These are phyloP conservation scores for Paecilomyces fulvus DNA, from an alignment of 2,329 filamentous ascomycete species.

Conservation along the genomic window DNA sequence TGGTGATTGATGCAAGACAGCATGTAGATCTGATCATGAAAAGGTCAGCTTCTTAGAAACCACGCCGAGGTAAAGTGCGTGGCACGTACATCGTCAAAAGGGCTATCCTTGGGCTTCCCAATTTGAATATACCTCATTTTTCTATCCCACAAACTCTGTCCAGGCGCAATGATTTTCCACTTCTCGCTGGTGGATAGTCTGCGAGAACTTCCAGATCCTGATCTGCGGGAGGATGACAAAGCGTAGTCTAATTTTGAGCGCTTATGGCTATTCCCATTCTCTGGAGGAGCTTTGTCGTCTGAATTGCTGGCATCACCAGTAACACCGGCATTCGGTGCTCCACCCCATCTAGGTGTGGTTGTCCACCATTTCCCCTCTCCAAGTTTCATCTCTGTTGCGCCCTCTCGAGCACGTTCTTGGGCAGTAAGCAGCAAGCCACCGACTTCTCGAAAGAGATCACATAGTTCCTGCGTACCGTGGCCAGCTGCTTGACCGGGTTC, in stretches of 20 bases:
- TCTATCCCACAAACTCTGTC: conserved; percentile 47
- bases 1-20: conserved; percentile 56
- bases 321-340: conserved; percentile 32
- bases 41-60: conserved; percentile 1
- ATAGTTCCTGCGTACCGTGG: conserved; percentile 28
- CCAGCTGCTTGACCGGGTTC: conserved; percentile 17
- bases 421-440: conserved; percentile 50
- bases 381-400: conserved; percentile 39
- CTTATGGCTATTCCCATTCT: conserved; percentile 28
- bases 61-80: background rate
- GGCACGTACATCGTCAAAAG: conserved; percentile 47
- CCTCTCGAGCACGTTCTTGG: conserved; percentile 52
- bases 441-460: conserved; percentile 51
- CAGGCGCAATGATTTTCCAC: conserved; percentile 46
- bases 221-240: conserved; percentile 22
- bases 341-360: conserved; percentile 48
- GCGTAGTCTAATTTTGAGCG: conserved; percentile 28
- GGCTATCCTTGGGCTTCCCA: conserved; percentile 40
- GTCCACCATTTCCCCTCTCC: conserved; percentile 56
- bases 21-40: conserved; percentile 46
- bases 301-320: conserved; percentile 22
- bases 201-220: conserved; percentile 25
- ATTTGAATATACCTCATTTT: conserved; percentile 49
- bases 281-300: conserved; percentile 19
- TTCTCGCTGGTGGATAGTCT: conserved; percentile 40